Evolutionary conservation across 805 yeast species (phyloP), one percentile per base, ranked within the genome.

Genomic region (Komagataella phaffii): DNA sequence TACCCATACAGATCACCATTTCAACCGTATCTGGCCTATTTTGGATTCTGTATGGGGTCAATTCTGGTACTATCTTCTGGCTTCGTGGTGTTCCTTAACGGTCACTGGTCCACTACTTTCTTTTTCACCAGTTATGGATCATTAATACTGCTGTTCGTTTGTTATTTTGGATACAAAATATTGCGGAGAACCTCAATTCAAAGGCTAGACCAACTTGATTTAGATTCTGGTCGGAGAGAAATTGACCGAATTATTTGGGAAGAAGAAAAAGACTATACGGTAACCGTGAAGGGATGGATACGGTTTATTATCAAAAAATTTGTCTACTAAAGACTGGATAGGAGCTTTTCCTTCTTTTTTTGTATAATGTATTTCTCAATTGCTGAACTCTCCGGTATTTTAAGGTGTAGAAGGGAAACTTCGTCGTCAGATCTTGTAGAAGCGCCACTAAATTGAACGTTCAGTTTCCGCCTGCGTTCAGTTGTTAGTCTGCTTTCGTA

Each of bases 141-240:
- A 3, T 57, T 75, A 49, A 66, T 78, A 21, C 56, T 76, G 7
- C 75, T 76, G 58, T 61, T 65, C 0, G 51, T 69, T 2, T 71
- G 77, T 44, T 78, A 75, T 57, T 12, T 71, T 43, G 66, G 70
- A 5, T 76, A 83, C 64, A 81, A 80, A 59, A 46, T 80, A 0
- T 60, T 80, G 14, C 75, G 80, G 53, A 79, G 87, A 7, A 81
- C 90, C 1, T 75, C 79, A 55, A 68, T 83, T 8, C 85, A 80
- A 50, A 74, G 86, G 49, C 66, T 86, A 48, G 90, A 85, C 57
- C 83, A 85, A 48, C 62, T 88, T 54, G 95, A 88, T 63, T 75
- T 85, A 61, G 96, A 88, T 63, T 76, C 88, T 0, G 96, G 96
- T 2, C 71, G 96, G 58, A 73, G 93, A 50, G 96, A 88, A 62